Percentiles rank a stretch among this genome's conserved stretches.
phyloP scores from a whole-genome alignment of 345 rosid genomes.

The Populus alba region DNA sequence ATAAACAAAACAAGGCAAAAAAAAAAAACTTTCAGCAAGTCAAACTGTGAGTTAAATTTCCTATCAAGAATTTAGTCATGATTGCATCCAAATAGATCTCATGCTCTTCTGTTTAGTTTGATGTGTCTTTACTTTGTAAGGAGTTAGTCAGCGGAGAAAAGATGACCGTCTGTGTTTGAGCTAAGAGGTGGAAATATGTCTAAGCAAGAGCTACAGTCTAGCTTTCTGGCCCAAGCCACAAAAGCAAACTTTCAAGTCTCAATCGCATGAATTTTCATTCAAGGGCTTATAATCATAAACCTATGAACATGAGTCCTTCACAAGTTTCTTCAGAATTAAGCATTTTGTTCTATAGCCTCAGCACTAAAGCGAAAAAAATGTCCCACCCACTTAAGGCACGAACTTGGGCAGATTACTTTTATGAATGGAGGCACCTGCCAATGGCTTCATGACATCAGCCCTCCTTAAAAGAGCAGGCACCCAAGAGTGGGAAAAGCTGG shows the following conservation, averaged over 20 bases:
- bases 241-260: background rate
- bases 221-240: background rate
- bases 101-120: background rate
- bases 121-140: background rate
- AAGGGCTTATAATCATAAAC: background rate
- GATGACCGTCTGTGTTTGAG: background rate
- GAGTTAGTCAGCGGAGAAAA: background rate
- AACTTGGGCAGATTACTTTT: background rate
- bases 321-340: background rate
- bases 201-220: background rate
- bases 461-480: background rate
- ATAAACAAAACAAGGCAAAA: constrained; percentile 12
- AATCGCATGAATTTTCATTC: background rate
- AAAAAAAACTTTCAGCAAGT: constrained; percentile 7
- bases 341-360: background rate
- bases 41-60: background rate
- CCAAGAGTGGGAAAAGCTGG: background rate
- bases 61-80: background rate
- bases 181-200: background rate
- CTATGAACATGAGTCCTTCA: background rate
- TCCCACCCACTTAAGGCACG: background rate
- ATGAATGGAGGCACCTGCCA: background rate
- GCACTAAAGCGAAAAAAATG: background rate
- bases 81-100: background rate
- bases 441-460: background rate